phyloP scores from a whole-genome alignment of 306 rosid species.

The Trichosanthes cucumerina region DNA sequence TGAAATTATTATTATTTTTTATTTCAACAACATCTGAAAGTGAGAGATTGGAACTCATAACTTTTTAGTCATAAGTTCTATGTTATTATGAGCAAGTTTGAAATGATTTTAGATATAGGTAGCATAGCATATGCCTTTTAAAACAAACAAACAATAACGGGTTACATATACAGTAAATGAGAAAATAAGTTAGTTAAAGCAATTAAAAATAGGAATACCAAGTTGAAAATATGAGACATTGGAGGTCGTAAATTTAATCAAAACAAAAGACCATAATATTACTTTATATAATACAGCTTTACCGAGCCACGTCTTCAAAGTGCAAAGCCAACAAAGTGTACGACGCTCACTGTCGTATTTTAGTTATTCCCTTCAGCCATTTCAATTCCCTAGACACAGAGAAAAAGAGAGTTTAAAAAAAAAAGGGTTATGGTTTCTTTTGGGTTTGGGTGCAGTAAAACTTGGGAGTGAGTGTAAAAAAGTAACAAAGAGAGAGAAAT shows the following conservation, averaged over 20 bases:
- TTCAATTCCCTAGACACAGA: conserved; percentile 19
- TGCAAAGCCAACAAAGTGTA: conserved; percentile 1
- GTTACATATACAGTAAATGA: neutral
- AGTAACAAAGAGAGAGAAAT: neutral
- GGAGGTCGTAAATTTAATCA: no score
- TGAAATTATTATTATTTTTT: no score
- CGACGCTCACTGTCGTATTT: conserved; percentile 7
- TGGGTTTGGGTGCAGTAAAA: conserved; percentile 12
- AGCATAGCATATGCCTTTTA: neutral
- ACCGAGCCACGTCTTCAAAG: neutral
- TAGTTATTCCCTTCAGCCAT: conserved; percentile 25
- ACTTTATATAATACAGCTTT: neutral
- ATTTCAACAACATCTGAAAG: no score
- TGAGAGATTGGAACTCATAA: no score
- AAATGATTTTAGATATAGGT: neutral
- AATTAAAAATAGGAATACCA: no score
- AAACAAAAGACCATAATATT: neutral
- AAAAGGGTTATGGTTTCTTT: neutral
- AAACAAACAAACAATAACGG: neutral
- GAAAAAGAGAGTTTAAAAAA: neutral
- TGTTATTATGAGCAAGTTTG: no score
- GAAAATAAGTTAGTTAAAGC: neutral
- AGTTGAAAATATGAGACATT: neutral
- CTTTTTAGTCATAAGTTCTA: no score
- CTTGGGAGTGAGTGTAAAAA: conserved; percentile 72